Conservation (phyloP, 192 early-diverging fungal species). For the Endogone sp. region DNA sequence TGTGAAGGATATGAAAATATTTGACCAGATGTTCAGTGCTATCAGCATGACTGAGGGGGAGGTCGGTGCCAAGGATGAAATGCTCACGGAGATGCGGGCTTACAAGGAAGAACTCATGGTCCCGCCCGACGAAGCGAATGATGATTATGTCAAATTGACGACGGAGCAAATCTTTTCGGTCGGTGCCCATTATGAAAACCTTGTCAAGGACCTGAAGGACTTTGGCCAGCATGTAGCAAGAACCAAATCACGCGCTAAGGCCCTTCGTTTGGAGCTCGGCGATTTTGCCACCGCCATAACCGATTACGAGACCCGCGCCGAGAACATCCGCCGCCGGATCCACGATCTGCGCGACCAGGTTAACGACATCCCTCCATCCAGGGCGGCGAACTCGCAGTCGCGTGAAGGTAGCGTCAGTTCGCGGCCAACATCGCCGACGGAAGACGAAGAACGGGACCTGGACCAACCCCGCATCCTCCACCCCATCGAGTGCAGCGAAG, state of each 20-base stretch:
- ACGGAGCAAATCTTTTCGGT: conserved; percentile 19
- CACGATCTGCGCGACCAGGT: background rate
- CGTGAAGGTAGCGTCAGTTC: background rate
- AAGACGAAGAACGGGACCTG: background rate
- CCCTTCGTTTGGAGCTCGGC: background rate
- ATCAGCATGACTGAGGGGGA: conserved; percentile 22
- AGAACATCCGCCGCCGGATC: background rate
- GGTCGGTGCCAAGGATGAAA: background rate
- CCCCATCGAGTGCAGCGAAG: background rate
- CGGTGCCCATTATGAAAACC: conserved; percentile 12
- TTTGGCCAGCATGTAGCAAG: conserved; percentile 11
- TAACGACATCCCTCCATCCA: background rate
- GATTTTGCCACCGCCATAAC: background rate
- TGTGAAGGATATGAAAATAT: conserved; percentile 8
- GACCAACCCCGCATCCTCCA: background rate
- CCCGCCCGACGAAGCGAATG: conserved; percentile 21
- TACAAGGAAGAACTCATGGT: conserved; percentile 14
- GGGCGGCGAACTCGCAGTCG: background rate
- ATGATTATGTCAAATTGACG: conserved; percentile 20
- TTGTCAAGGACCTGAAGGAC: conserved; percentile 19
- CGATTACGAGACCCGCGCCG: background rate
- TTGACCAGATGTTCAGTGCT: conserved; percentile 17
- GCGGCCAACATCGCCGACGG: background rate
- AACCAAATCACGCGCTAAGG: conserved; percentile 12
- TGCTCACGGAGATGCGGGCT: conserved; percentile 6